Conservation (phyloP, 2,329 filamentous ascomycete genomes). For the Monosporascus sp. region DNA sequence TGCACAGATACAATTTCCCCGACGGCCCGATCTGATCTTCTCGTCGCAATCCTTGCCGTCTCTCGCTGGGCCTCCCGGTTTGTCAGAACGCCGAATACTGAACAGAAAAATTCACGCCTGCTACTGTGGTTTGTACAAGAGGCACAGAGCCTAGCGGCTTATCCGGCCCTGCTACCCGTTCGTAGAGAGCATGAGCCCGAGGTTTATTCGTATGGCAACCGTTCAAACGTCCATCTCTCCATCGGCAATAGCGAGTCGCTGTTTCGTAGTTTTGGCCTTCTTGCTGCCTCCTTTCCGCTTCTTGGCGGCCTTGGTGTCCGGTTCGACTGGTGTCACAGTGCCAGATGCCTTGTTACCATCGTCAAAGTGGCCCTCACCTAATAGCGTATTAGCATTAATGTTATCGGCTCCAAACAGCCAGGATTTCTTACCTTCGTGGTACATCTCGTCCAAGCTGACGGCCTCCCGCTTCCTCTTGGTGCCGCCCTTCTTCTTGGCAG, state of each 20-base stretch:
- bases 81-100: no score
- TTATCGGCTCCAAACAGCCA: background rate
- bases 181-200: background rate
- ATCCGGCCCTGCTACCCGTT: background rate
- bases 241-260: conserved; percentile 63
- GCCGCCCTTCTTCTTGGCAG: conserved; percentile 53
- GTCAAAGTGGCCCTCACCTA: conserved; percentile 95
- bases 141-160: conserved; percentile 7
- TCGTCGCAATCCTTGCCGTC: no score
- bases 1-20: no score
- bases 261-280: conserved; percentile 64
- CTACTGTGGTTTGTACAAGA: background rate
- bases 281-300: conserved; percentile 51
- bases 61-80: no score
- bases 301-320: conserved; percentile 47
- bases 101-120: background rate
- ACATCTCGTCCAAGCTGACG: conserved; percentile 89
- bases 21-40: no score
- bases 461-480: conserved; percentile 52
- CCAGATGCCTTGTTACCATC: conserved; percentile 80
- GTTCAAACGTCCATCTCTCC: conserved; percentile 42
- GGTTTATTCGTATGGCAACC: background rate
- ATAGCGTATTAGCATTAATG: conserved; percentile 26
- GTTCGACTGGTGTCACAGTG: conserved; percentile 72
- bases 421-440: conserved; percentile 84